phyloP scores from a whole-genome alignment of 495 filamentous ascomycete species.

The Chaetomium fimeti region DNA sequence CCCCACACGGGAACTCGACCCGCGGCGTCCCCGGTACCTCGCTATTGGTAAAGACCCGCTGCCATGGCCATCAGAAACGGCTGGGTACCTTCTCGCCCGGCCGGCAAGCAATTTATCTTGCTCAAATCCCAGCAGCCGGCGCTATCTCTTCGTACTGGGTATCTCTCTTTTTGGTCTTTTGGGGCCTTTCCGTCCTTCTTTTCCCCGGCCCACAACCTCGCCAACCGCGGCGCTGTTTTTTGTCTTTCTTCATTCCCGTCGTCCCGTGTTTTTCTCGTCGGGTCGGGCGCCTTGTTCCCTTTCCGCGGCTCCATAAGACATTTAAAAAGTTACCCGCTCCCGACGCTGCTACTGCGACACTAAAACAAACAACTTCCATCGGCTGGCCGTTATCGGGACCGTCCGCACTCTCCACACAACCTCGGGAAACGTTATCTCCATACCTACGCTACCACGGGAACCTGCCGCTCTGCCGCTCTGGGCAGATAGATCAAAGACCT shows the following conservation, averaged over 20 bases:
- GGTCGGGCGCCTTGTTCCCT: background rate
- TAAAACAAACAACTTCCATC: background rate
- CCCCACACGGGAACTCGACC: conserved; percentile 16
- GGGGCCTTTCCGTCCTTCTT: conserved; percentile 14
- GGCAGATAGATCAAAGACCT: conserved; percentile 25
- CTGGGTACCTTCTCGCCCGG: conserved; percentile 18
- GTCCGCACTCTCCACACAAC: background rate
- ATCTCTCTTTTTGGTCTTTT: too few species aligned
- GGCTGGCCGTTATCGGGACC: conserved; percentile 21
- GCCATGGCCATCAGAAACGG: conserved; percentile 23
- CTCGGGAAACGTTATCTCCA: conserved; percentile 28
- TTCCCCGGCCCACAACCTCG: conserved; percentile 11
- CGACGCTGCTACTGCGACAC: background rate
- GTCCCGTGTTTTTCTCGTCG: background rate
- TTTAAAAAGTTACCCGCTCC: background rate
- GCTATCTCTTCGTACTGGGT: conserved; percentile 28
- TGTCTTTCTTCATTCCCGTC: conserved; percentile 5
- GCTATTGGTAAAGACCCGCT: conserved; percentile 27
- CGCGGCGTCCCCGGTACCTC: conserved; percentile 24
- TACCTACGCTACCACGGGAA: conserved; percentile 32
- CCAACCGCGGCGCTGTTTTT: conserved; percentile 12
- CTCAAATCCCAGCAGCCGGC: conserved; percentile 34
- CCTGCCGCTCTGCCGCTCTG: conserved; percentile 25
- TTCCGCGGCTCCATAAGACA: background rate
- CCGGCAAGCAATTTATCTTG: conserved; percentile 36